Conservation (phyloP, 2,329 filamentous ascomycete genomes). For the Diplocarpon rosae region DNA sequence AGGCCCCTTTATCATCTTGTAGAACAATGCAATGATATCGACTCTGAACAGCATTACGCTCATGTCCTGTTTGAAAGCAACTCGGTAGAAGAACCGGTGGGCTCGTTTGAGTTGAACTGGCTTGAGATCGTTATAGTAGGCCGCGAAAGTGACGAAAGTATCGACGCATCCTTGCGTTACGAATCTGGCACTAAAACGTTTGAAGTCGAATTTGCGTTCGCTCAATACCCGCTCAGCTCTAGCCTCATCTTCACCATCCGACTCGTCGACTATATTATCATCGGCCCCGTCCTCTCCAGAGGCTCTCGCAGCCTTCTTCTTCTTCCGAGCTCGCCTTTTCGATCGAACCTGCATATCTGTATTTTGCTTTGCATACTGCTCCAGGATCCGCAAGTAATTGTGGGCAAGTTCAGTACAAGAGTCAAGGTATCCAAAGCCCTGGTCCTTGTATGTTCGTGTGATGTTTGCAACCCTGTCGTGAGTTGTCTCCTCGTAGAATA, state of each 20-base stretch:
- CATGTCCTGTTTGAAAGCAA: constrained; percentile 92
- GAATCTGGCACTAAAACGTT: constrained; percentile 70
- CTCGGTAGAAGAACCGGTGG: constrained; percentile 86
- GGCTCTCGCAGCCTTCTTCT: constrained; percentile 52
- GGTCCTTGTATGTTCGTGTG: constrained; percentile 78
- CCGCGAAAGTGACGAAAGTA: constrained; percentile 72
- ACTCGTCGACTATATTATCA: constrained; percentile 47
- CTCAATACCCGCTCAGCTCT: constrained; percentile 59
- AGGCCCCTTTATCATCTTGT: constrained; percentile 86
- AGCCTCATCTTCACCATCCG: constrained; percentile 64
- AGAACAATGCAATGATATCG: constrained; percentile 79
- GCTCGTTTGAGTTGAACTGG: constrained; percentile 76
- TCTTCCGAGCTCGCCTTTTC: constrained; percentile 59
- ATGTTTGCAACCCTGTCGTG: constrained; percentile 80
- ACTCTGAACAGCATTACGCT: constrained; percentile 80
- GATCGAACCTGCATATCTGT: constrained; percentile 87
- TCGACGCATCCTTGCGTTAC: constrained; percentile 76
- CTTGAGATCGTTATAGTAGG: constrained; percentile 70
- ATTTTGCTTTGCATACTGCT: constrained; percentile 91
- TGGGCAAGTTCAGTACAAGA: constrained; percentile 83
- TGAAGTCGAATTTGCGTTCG: constrained; percentile 92
- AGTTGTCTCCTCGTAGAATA: constrained; percentile 97
- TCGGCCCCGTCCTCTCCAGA: constrained; percentile 33
- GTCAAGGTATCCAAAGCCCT: constrained; percentile 88
- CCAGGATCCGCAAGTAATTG: constrained; percentile 83